Conservation (phyloP, 1,284 basidiomycete species). For the Mycena citricolor region DNA sequence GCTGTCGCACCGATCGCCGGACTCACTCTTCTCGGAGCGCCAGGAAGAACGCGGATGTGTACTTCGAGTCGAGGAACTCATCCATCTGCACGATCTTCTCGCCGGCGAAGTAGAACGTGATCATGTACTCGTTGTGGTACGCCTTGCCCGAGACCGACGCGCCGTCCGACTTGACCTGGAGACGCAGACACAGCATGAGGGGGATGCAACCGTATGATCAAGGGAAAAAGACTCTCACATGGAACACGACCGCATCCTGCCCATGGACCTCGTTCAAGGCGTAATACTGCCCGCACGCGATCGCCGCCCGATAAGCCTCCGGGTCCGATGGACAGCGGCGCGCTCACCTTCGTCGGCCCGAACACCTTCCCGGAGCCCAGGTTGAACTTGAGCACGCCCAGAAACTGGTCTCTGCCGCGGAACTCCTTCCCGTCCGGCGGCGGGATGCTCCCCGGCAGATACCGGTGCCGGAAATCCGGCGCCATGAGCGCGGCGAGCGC, state of each 20-base stretch:
- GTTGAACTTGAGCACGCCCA: neutral
- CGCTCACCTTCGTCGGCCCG: constrained; percentile 1
- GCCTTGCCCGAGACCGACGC: constrained; percentile 5
- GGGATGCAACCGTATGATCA: neutral
- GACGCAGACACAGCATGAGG: neutral
- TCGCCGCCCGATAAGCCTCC: too few relatives aligned
- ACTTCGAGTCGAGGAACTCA: constrained; percentile 4
- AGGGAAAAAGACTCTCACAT: neutral
- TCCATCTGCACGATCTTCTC: constrained; percentile 6
- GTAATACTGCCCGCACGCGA: too few relatives aligned
- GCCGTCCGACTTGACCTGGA: constrained; percentile 6
- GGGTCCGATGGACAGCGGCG: too few relatives aligned
- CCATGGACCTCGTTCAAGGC: constrained; percentile 11
- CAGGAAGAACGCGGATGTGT: constrained; percentile 2
- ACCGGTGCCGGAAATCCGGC: constrained; percentile 4
- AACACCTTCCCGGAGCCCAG: neutral
- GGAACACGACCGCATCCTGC: constrained; percentile 2
- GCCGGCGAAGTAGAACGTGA: constrained; percentile 11
- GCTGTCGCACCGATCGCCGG: too few relatives aligned
- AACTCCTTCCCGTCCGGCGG: constrained; percentile 3
- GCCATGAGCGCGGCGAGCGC: constrained; percentile 1
- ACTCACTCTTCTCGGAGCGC: too few relatives aligned
- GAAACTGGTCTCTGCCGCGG: neutral
- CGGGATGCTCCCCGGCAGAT: neutral
- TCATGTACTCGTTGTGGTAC: constrained; percentile 14